These are phyloP conservation scores for Camillea tinctor DNA, from an alignment of 2,329 filamentous ascomycete genomes.

Conservation along the genomic window DNA sequence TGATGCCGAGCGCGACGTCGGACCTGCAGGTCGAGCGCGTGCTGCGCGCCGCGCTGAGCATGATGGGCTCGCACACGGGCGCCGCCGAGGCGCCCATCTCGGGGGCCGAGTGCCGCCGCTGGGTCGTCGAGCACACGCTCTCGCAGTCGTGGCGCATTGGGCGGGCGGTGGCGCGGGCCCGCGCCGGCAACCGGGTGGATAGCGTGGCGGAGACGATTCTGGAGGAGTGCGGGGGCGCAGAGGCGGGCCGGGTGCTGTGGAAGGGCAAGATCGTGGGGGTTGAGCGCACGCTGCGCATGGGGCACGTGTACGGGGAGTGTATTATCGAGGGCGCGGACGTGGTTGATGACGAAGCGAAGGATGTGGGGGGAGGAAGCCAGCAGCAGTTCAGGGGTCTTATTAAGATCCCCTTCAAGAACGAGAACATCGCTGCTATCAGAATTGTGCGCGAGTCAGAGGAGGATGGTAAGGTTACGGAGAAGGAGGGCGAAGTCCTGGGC, in stretches of 20 bases:
- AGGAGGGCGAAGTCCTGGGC: slow-evolving; percentile 41
- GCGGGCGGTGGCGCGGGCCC: slow-evolving; percentile 53
- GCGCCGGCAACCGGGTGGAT: slow-evolving; percentile 48
- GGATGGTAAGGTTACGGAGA: slow-evolving; percentile 36
- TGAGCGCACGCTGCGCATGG: slow-evolving; percentile 53
- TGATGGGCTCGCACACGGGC: slow-evolving; percentile 55
- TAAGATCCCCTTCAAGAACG: slow-evolving; percentile 72
- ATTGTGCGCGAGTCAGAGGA: slow-evolving; percentile 26
- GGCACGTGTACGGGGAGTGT: slow-evolving; percentile 60
- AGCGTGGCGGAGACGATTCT: slow-evolving; percentile 58
- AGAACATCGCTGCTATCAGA: slow-evolving; percentile 63
- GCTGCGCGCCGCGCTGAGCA: slow-evolving; percentile 49
- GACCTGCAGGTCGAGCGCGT: slow-evolving; percentile 48
- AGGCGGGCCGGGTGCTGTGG: slow-evolving; percentile 57
- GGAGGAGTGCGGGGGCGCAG: slow-evolving; percentile 53
- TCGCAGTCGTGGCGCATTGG: slow-evolving; percentile 60
- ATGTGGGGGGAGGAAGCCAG: slow-evolving; percentile 10
- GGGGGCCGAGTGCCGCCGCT: slow-evolving; percentile 48
- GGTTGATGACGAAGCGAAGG: slow-evolving; percentile 27
- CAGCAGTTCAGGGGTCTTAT: slow-evolving; percentile 44
- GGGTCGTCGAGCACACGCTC: slow-evolving; percentile 51
- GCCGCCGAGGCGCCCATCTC: slow-evolving; percentile 49
- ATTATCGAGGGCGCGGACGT: slow-evolving; percentile 51
- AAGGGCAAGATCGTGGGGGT: slow-evolving; percentile 64
- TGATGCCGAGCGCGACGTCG: slow-evolving; percentile 47